Evolutionary conservation across 2,329 filamentous ascomycete species (phyloP).

Genomic region (Alternaria viburni): DNA sequence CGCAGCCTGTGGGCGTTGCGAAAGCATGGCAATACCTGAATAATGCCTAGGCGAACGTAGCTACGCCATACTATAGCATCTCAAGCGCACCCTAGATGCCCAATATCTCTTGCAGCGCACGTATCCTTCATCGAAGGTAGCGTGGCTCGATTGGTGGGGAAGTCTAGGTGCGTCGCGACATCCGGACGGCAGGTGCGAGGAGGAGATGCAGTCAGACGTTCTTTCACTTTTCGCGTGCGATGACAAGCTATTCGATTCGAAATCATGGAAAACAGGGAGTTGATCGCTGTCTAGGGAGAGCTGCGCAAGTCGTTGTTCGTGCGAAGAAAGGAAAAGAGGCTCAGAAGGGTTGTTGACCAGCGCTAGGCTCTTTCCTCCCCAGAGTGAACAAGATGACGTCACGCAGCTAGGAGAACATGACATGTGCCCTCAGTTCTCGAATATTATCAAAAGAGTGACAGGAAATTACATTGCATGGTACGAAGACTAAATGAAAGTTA

Average conservation of each 20-base stretch:
- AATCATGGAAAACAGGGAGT: fast-evolving
- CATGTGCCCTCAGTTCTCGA: neutral
- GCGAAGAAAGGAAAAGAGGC: neutral
- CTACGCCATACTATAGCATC: neutral
- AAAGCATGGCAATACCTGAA: too few species aligned
- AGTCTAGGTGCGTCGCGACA: neutral
- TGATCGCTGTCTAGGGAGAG: fast-evolving
- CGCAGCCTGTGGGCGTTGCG: too few species aligned
- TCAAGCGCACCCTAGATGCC: neutral
- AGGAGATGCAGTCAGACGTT: neutral
- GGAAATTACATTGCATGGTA: fast-evolving
- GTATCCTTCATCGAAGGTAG: neutral
- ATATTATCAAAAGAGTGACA: neutral
- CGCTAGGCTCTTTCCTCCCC: neutral
- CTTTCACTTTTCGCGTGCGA: neutral
- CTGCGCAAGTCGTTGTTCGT: neutral
- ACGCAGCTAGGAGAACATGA: neutral
- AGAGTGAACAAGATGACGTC: neutral
- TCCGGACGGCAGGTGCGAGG: neutral
- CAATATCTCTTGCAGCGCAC: neutral
- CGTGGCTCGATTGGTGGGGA: neutral
- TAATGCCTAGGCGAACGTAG: neutral
- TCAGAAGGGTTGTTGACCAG: neutral
- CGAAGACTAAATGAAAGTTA: fast-evolving
- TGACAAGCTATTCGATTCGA: neutral